Evolutionary conservation across 1,139 yeast species (phyloP).

Genomic region (Saccharomycopsis hybrid): DNA sequence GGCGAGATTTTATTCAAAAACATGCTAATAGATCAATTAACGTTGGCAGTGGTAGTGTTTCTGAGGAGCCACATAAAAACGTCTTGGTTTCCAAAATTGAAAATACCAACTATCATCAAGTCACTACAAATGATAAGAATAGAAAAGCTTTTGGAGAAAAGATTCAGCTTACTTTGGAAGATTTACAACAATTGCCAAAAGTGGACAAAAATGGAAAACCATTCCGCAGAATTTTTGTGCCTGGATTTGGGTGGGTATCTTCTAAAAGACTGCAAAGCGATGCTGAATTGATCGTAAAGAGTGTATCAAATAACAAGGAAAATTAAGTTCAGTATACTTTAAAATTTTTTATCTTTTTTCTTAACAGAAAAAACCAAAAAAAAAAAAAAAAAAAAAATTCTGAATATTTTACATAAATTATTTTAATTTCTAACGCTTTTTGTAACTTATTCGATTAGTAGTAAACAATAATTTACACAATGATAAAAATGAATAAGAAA

Average conservation of each 20-base stretch:
- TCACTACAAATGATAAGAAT: not conserved
- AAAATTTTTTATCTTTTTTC: no score
- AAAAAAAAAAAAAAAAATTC: no score
- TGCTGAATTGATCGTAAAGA: not conserved
- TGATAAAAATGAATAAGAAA: no score
- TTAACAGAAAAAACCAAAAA: no score
- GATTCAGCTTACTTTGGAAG: slow-evolving; percentile 15
- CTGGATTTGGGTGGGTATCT: slow-evolving; percentile 50
- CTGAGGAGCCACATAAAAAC: not conserved
- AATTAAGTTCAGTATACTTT: no score
- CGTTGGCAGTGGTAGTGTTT: not conserved
- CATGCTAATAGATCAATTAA: slow-evolving; percentile 1
- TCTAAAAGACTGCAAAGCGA: slow-evolving; percentile 22
- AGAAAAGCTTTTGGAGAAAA: no score
- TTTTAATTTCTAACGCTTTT: no score
- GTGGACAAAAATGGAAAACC: slow-evolving; percentile 32
- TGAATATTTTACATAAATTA: no score
- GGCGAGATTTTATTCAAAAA: slow-evolving; percentile 28
- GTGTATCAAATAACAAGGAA: no score
- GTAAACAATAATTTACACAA: no score
- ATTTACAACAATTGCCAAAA: slow-evolving; percentile 25
- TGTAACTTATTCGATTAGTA: no score
- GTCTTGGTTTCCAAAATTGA: not conserved
- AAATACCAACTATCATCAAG: not conserved
- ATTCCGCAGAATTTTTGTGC: slow-evolving; percentile 43